These are phyloP conservation scores for Podosphaera fusca DNA, from an alignment of 2,329 filamentous ascomycete species.

Conservation along the genomic window DNA sequence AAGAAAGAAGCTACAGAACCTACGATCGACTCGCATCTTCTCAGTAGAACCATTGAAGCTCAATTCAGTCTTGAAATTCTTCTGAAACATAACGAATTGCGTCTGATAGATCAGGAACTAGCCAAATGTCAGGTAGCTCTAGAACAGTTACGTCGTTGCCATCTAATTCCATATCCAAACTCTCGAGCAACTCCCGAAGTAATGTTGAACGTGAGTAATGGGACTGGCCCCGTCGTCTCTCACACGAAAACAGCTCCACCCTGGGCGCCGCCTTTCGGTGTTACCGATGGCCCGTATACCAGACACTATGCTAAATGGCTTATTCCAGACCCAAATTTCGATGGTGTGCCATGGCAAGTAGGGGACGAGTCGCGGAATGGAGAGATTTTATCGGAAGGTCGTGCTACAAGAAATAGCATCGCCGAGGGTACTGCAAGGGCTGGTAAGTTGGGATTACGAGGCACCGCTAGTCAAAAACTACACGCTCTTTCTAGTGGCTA, in stretches of 20 bases:
- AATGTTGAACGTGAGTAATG: constrained; percentile 48
- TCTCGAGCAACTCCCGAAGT: constrained; percentile 40
- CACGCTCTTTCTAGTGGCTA: constrained; percentile 49
- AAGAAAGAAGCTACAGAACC: constrained; percentile 3
- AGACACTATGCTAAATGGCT: constrained; percentile 93
- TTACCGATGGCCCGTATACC: constrained; percentile 77
- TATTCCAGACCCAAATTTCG: constrained; percentile 69
- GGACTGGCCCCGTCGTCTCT: constrained; percentile 47
- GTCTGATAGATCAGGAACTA: constrained; percentile 84
- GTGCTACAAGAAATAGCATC: constrained; percentile 57
- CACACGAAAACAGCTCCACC: constrained; percentile 42
- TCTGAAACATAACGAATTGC: constrained; percentile 81
- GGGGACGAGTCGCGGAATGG: constrained; percentile 11
- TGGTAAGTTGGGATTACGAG: constrained; percentile 31
- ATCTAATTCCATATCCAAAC: constrained; percentile 73
- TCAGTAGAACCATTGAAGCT: constrained; percentile 37
- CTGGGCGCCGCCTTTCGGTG: constrained; percentile 73
- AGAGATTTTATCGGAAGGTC: constrained; percentile 37
- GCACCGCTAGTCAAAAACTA: constrained; percentile 36
- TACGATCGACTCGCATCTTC: constrained; percentile 10
- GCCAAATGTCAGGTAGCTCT: constrained; percentile 86
- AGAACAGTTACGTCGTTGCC: constrained; percentile 80
- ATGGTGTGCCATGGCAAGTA: constrained; percentile 29
- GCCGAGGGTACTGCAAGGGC: constrained; percentile 24
- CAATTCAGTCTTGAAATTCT: constrained; percentile 83